Evolutionary conservation across 495 filamentous ascomycete species (phyloP), one percentile per base, ranked within the genome.

Genomic region (Lindgomyces ingoldianus): DNA sequence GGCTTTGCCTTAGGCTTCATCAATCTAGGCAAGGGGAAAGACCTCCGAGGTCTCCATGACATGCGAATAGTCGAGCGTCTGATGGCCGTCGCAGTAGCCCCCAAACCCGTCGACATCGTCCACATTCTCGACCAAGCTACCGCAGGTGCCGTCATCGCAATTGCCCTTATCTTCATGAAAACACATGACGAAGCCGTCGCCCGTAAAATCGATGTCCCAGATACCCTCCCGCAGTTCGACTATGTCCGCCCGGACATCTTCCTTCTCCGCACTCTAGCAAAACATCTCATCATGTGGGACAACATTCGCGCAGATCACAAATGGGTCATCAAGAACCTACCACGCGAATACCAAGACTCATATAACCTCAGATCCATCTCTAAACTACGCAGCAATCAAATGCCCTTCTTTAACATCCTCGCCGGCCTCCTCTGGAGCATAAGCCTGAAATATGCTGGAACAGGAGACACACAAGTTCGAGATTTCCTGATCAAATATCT

Each of bases 151-250:
- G 91, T 91, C 1, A 82, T 98, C 50, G 92, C 94, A 2, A 81
- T 97, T 50, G 86, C 91, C n/a, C 83, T 98, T 42, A 93, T 98
- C 47, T 99, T 92, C 74, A 95, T 99, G 92, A 98, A 97, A 73
- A 91, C 95, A 0, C 89, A 93, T 57, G 89, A 99, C 70, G 83
- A 87, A 56, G 84, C 86, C n/a, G 79, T 99, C 48, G 95, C 94
- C 3, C 84, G 87, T 57, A 98, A 96, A 77, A 88, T 99, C 39
- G 91, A 97, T 72, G 85, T 97, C 0, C 94, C 95, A 4, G 89
- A 96, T 68, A 91, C 93, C 0, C 78, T 87, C 16, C 81, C 93
- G 57, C 90, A 96, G 53, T 96, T 96, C 72, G 95, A 97, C 71
- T 96, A 98, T 73, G 87, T 97, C 22, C 85, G 94, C 14, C 93